These are phyloP conservation scores for Pseudozyma sp. DNA, from an alignment of 1,284 basidiomycete genomes.

Conservation along the genomic window DNA sequence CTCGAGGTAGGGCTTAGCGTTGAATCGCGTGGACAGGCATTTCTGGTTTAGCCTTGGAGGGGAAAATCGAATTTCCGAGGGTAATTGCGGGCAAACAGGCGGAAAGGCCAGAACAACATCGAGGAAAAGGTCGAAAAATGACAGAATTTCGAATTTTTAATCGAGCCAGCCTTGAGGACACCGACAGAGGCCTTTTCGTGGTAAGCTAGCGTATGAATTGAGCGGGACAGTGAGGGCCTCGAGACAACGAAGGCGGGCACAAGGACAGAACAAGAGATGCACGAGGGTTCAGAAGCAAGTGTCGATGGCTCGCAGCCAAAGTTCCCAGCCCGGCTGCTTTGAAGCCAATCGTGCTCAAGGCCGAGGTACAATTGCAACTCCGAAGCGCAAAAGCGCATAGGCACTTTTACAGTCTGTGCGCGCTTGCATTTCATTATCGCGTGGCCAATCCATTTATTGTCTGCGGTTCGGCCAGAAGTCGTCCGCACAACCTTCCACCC, in stretches of 20 bases:
- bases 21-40: background rate
- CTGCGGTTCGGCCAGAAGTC: constrained; percentile 25
- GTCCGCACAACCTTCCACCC: constrained; percentile 9
- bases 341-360: constrained; percentile 4
- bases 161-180: background rate
- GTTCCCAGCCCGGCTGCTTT: constrained; percentile 22
- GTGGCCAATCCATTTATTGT: constrained; percentile 22
- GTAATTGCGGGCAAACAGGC: background rate
- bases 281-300: constrained; percentile 5
- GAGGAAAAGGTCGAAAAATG: constrained; percentile 1
- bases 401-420: constrained; percentile 4
- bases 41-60: background rate
- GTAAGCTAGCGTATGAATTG: background rate
- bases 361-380: constrained; percentile 45
- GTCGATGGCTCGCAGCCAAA: constrained; percentile 7
- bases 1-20: no score
- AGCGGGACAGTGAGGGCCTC: background rate
- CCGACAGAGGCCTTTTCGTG: background rate
- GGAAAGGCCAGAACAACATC: background rate
- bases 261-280: background rate
- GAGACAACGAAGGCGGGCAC: background rate
- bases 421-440: constrained; percentile 8
- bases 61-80: background rate
- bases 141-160: background rate
- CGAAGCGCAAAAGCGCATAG: constrained; percentile 18